These are phyloP conservation scores for Cardamine chenopodiifolia DNA, from an alignment of 345 rosid genomes.

Conservation along the genomic window DNA sequence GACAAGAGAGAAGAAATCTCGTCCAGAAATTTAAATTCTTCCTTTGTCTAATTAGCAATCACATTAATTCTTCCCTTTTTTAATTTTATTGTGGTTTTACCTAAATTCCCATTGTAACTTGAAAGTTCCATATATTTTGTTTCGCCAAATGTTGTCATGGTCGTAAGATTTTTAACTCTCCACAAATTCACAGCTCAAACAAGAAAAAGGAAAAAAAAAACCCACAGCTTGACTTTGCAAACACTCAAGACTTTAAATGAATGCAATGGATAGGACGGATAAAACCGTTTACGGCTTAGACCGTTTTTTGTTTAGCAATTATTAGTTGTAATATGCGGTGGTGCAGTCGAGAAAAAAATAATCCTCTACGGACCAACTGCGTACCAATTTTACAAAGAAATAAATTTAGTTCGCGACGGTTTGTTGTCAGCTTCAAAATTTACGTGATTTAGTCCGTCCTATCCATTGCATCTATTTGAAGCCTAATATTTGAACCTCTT, in stretches of 20 bases:
- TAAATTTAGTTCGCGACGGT: no score
- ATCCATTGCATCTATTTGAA: no score
- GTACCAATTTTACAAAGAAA: no score
- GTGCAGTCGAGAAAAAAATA: no score
- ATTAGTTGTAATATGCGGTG: no score
- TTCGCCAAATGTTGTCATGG: background rate
- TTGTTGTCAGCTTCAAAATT: no score
- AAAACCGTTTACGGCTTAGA: no score
- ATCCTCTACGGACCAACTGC: no score
- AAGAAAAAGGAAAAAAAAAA: background rate
- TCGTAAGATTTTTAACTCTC: background rate
- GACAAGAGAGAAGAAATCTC: constrained; percentile 11
- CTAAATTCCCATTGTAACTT: background rate
- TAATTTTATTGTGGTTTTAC: background rate
- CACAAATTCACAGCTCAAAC: background rate
- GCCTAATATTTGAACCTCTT: no score
- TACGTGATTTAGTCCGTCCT: no score
- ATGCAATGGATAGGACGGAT: no score
- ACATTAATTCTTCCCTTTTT: background rate
- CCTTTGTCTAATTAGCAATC: background rate
- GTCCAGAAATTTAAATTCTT: background rate
- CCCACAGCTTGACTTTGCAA: background rate
- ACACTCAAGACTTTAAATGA: background rate
- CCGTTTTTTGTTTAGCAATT: no score
- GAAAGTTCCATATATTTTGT: background rate